phyloP scores from a whole-genome alignment of 73 alveolate genomes.

The Paramecium sonneborni region DNA sequence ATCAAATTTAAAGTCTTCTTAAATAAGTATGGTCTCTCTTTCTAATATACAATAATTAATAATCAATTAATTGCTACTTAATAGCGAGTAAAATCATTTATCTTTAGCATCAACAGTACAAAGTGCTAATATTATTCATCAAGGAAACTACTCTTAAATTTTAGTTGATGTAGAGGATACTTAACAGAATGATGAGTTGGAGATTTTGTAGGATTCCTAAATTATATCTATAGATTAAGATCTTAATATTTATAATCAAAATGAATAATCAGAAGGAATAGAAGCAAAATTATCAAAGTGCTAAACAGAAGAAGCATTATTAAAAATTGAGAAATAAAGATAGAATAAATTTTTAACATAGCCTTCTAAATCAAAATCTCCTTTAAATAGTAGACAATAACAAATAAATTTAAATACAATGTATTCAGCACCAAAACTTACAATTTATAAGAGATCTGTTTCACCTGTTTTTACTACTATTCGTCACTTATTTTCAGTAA shows the following conservation, averaged over 20 bases:
- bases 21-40: background rate
- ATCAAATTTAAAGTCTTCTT: background rate
- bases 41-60: background rate
- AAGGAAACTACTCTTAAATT: background rate
- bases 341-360: background rate
- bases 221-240: background rate
- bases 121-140: background rate
- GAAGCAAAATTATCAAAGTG: background rate
- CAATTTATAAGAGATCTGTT: background rate
- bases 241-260: background rate
- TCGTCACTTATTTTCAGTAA: slow-evolving; percentile 16
- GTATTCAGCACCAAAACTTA: background rate
- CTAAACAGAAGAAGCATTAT: background rate
- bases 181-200: background rate
- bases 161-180: background rate
- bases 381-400: background rate
- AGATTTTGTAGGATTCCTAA: background rate
- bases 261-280: background rate
- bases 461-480: slow-evolving; percentile 11
- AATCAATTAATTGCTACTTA: background rate
- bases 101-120: background rate
- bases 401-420: background rate
- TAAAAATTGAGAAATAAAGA: background rate
- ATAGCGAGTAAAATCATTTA: background rate
- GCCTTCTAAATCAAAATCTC: slow-evolving; percentile 10